Base-by-base conservation (phyloP, 208 protist species). In the Crithidia bombi region DNA sequence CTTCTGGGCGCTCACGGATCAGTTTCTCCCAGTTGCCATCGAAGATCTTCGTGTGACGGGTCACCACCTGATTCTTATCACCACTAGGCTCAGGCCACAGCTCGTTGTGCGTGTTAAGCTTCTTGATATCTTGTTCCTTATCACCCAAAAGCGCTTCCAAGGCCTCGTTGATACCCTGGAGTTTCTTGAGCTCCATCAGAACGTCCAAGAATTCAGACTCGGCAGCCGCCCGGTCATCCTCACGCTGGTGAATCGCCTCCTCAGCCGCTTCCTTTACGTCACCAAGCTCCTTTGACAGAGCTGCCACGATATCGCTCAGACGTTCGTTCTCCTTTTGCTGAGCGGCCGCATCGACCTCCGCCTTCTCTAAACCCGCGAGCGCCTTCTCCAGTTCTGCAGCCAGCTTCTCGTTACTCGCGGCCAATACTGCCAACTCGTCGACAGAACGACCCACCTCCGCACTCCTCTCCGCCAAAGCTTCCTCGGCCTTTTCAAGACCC, bases 21-120 rank as follows among this genome's bases (percentile, higher is more conserved):
- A 90, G 58, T 30, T 73, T 72, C 11, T 68, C 70, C 85, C 85
- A 90, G 52, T 90, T 73, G 25, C 85, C 85, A 32, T 85, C 81
- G 51, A 90, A 87, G 26, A 87, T 75, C 50, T 85, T 90, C 2
- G 81, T 83, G 61, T 80, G 78, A 6, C 75, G 75, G 10, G 76
- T 77, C 28, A 87, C 81, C 64, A 75, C 82, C 38, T 73, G 63
- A 46, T 83, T 85, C 30, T 73, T 70, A 4, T 69, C 79, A 2
- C 25, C 47, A 12, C 69, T 79, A 9, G 61, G 33, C 11, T 75
- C 59, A 7, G 52, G 47, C 69, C 69, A 75, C 3, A 68, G 25
- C 46, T 68, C 61, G 38, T 75, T 73, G 71, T 87, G 80, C 1
- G n/a, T 63, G 15, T 76, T 65, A 41, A 87, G 58, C 21, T 54